Evolutionary conservation across 805 yeast species (phyloP).

Genomic region (Ogataea pini): DNA sequence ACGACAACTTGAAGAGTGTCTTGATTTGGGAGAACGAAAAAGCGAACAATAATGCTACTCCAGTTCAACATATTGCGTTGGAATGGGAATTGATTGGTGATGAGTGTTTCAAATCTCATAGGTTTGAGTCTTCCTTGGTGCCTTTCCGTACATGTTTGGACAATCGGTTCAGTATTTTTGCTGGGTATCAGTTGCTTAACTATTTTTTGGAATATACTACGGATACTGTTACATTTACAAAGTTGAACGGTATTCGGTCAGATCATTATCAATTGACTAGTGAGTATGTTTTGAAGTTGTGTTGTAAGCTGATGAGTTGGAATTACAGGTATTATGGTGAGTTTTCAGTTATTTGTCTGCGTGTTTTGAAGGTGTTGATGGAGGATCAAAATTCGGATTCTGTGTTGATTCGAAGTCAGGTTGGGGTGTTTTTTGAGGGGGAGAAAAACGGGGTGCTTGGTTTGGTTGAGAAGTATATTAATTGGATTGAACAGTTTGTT

Average conservation of each 20-base stretch:
- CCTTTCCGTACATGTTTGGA: conserved; percentile 55
- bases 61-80: conserved; percentile 55
- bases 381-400: conserved; percentile 40
- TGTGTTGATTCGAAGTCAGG: conserved; percentile 40
- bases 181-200: conserved; percentile 50
- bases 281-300: conserved; percentile 42
- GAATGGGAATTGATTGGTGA: conserved; percentile 77
- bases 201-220: conserved; percentile 38
- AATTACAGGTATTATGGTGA: conserved; percentile 65
- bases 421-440: conserved; percentile 40
- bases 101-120: conserved; percentile 48
- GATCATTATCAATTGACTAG: conserved; percentile 23
- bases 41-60: conserved; percentile 21
- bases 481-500: conserved; percentile 35
- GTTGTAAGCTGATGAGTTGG: conserved; percentile 59
- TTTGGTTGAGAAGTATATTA: conserved; percentile 30
- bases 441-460: conserved; percentile 21
- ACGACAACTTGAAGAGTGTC: conserved; percentile 75
- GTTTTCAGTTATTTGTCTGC: conserved; percentile 46
- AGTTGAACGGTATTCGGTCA: conserved; percentile 25
- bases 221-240: conserved; percentile 25
- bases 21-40: conserved; percentile 53
- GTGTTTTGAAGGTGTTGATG: conserved; percentile 39
- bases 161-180: conserved; percentile 64
- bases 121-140: conserved; percentile 49